Conservation (phyloP, 257 asterid species). For the Solanum tarapatanum region DNA sequence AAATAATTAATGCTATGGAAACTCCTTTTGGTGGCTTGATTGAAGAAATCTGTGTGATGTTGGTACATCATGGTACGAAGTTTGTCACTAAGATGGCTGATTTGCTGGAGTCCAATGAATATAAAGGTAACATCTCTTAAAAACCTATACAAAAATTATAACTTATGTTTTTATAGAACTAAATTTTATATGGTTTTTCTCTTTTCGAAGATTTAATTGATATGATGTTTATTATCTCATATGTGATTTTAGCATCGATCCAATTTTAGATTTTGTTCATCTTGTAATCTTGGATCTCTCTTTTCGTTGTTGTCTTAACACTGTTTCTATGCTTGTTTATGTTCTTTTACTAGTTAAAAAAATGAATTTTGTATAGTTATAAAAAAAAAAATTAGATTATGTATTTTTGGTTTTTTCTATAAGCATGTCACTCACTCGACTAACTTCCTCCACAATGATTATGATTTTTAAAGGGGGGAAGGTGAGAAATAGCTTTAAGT, state of each 20-base stretch:
- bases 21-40: background rate
- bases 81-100: background rate
- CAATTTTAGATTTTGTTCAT: background rate
- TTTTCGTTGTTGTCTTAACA: background rate
- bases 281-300: background rate
- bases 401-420: too few relatives aligned
- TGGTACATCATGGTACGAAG: background rate
- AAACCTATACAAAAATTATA: too few relatives aligned
- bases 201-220: background rate
- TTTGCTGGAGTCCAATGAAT: background rate
- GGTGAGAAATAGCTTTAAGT: too few relatives aligned
- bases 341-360: background rate
- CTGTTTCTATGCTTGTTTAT: background rate
- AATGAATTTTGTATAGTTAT: too few relatives aligned
- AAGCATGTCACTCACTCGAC: too few relatives aligned
- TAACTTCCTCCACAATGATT: too few relatives aligned
- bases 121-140: background rate
- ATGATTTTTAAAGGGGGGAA: too few relatives aligned
- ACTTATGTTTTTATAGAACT: too few relatives aligned
- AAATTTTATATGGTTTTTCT: too few relatives aligned
- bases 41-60: background rate
- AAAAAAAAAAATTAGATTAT: too few relatives aligned
- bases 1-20: background rate
- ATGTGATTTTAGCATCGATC: background rate
- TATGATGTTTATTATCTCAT: background rate